Base-by-base conservation (phyloP, 2,329 filamentous ascomycete genomes). In the Fonsecaea multimorphosa region DNA sequence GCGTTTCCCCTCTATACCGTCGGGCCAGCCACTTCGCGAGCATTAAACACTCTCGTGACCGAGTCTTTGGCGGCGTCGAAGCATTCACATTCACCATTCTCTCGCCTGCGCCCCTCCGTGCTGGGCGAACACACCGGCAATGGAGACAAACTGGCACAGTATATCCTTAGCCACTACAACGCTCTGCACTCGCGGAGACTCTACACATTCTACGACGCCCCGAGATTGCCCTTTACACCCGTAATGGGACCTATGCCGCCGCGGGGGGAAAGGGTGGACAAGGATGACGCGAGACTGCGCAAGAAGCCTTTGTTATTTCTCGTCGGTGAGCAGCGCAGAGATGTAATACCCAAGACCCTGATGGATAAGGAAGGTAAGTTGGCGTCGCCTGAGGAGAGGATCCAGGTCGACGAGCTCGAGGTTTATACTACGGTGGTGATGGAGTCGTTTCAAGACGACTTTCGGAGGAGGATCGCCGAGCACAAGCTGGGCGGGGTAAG, bases 361-460 rank as follows among this genome's bases (percentile, higher is more conserved):
- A 91, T 88, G 82, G 84, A 86, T 44, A 74, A 80, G 0, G 62
- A 66, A 29, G 54, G 55, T 4, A 65, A 59, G 38, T 51, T 93
- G 8, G 77, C 84, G 0, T 69, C 75, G 0, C 69, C 75, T 0
- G 74, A 80, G 14, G 77, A 78, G 59, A 81, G 85, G 56, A 90
- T 95, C 24, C 78, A 77, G 7, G 90, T 98, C 0, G 85, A 90
- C 40, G 93, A 98, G 77, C 75, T 92, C 7, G 87, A 94, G 1
- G 89, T 97, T 12, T 99, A 99, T 75, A 90, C 91, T 65, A 97
- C 94, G 0, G 88, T 87, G 0, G 90, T 94, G 64, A 92, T 93
- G 89, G 84, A 86, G 52, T 89, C 88, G 1, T 98, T 99, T 76
- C 84, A 87, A 36, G 75, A 80, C 0, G 85, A 92, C 70, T 92